Evolutionary conservation across 345 rosid species (phyloP).

Genomic region (Salix suchowensis): DNA sequence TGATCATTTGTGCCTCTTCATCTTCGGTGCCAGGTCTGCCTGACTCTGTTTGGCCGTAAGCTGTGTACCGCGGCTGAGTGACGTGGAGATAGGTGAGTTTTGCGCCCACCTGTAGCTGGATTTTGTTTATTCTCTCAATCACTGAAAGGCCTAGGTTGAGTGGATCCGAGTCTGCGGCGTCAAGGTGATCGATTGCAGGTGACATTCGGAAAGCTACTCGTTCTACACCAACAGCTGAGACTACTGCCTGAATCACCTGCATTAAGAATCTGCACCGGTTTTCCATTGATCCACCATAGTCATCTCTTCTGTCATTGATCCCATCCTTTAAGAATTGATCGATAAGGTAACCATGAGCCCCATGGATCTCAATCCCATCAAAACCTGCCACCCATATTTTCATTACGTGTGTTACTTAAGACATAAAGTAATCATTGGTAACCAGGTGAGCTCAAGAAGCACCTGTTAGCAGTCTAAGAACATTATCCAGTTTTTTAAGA

Average conservation of each 20-base stretch:
- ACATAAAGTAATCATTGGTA: neutral
- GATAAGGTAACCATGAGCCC: constrained; percentile 82
- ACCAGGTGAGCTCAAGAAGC: neutral
- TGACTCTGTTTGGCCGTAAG: constrained; percentile 53
- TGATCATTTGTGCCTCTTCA: constrained; percentile 50
- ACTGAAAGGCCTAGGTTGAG: constrained; percentile 59
- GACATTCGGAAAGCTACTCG: constrained; percentile 68
- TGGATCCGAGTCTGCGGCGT: constrained; percentile 80
- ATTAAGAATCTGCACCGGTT: constrained; percentile 69
- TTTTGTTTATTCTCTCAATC: constrained; percentile 52
- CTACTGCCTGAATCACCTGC: constrained; percentile 54
- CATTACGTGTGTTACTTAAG: neutral
- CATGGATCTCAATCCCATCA: constrained; percentile 84
- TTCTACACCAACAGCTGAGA: constrained; percentile 47
- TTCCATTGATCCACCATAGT: constrained; percentile 67
- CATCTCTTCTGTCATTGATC: constrained; percentile 68
- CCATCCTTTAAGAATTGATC: constrained; percentile 80
- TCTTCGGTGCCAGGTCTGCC: constrained; percentile 57
- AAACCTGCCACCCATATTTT: constrained; percentile 42
- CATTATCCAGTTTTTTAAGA: neutral
- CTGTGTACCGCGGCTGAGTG: constrained; percentile 74
- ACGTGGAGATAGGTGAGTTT: constrained; percentile 74
- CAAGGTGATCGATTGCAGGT: constrained; percentile 77
- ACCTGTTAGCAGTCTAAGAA: neutral
- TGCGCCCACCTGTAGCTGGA: constrained; percentile 41